These are phyloP conservation scores for Neurospora sp. DNA, from an alignment of 495 filamentous ascomycete species.

Conservation along the genomic window DNA sequence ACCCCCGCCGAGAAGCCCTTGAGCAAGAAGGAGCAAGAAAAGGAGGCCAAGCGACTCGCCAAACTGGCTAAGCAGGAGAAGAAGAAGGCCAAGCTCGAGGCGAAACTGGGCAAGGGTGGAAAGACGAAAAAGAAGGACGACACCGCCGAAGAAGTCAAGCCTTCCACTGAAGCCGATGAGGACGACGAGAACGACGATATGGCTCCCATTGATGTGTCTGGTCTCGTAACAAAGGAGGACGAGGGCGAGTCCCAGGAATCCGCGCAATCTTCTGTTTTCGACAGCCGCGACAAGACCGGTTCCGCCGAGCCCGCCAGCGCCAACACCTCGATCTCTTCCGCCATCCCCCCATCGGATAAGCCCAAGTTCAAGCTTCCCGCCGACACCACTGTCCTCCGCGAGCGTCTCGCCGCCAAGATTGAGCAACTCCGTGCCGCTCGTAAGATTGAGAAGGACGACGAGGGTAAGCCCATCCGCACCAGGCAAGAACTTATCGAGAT, in stretches of 20 bases:
- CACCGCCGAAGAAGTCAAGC: conserved; percentile 4
- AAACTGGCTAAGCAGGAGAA: conserved; percentile 19
- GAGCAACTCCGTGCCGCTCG: conserved; percentile 69
- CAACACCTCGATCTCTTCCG: conserved; percentile 63
- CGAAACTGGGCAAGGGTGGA: conserved; percentile 1
- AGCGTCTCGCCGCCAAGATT: conserved; percentile 69
- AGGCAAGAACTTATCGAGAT: conserved; percentile 85
- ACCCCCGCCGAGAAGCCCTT: conserved; percentile 3
- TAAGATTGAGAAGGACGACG: conserved; percentile 62
- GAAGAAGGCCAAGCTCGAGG: conserved; percentile 12
- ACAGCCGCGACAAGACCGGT: conserved; percentile 38
- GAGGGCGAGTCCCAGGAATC: conserved; percentile 35
- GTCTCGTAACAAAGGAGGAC: conserved; percentile 32
- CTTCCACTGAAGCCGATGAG: conserved; percentile 14
- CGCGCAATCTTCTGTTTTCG: conserved; percentile 51
- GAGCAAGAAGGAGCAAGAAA: conserved; percentile 16
- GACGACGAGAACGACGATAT: conserved; percentile 17
- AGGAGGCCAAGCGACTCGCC: conserved; percentile 20
- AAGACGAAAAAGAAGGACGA: conserved; percentile 1
- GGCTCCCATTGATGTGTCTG: conserved; percentile 36
- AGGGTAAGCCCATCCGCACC: conserved; percentile 69
- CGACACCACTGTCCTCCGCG: conserved; percentile 59
- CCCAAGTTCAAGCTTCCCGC: conserved; percentile 45
- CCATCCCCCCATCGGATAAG: conserved; percentile 48
- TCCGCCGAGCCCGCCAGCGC: conserved; percentile 42